Conservation (phyloP, 2,329 filamentous ascomycete genomes). For the Didymellaceae sp. region DNA sequence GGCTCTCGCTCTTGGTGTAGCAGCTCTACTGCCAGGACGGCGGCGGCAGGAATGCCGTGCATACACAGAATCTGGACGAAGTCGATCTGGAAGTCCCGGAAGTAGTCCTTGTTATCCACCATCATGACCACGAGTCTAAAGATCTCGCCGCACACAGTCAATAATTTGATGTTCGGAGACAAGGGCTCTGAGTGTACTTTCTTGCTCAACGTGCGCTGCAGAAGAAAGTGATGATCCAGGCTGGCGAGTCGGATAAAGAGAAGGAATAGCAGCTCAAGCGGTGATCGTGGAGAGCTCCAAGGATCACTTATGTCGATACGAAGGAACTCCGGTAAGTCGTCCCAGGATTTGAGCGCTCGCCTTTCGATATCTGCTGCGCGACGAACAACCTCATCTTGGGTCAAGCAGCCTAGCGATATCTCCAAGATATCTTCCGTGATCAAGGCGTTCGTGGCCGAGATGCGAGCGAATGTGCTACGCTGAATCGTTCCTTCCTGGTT, state of each 20-base stretch:
- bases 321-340: slow-evolving; percentile 38
- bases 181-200: slow-evolving; percentile 41
- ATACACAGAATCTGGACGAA: slow-evolving; percentile 47
- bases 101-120: slow-evolving; percentile 48
- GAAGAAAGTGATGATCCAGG: slow-evolving; percentile 64
- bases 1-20: slow-evolving; percentile 51
- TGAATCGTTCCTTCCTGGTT: slow-evolving; percentile 55
- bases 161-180: slow-evolving; percentile 31
- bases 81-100: slow-evolving; percentile 54
- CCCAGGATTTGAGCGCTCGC: slow-evolving; percentile 27
- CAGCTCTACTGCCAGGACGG: slow-evolving; percentile 53
- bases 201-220: slow-evolving; percentile 63
- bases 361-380: slow-evolving; percentile 44
- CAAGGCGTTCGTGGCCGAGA: slow-evolving; percentile 55
- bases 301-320: slow-evolving; percentile 26
- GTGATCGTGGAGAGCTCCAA: slow-evolving; percentile 27
- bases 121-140: slow-evolving; percentile 48
- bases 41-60: slow-evolving; percentile 52
- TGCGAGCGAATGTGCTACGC: slow-evolving; percentile 55
- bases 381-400: slow-evolving; percentile 46
- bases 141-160: slow-evolving; percentile 48
- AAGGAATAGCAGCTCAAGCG: slow-evolving; percentile 55
- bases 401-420: slow-evolving; percentile 55
- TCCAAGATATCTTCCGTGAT: slow-evolving; percentile 67
- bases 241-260: slow-evolving; percentile 56